Evolutionary conservation across 352 stramenopile species (phyloP).

Genomic region (Globisporangium sylvaticum): DNA sequence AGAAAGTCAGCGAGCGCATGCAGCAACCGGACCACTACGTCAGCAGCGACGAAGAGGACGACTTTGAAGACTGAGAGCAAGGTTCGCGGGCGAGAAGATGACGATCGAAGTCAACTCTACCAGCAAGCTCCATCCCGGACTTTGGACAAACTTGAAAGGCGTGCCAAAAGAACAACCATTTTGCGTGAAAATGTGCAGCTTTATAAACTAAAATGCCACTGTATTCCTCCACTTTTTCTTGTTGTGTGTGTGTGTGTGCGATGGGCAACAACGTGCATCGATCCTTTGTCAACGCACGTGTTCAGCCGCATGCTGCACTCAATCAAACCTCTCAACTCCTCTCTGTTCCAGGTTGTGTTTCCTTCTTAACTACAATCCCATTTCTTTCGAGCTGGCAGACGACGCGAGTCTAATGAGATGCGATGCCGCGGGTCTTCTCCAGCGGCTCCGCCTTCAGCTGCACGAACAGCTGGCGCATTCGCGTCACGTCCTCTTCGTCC

Average conservation of each 20-base stretch:
- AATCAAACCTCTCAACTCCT: no score
- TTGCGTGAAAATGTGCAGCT: conserved; percentile 5
- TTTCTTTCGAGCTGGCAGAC: neutral
- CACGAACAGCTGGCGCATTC: conserved; percentile 93
- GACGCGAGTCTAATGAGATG: conserved; percentile 31
- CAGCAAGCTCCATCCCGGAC: neutral
- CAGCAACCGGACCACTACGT: conserved; percentile 1
- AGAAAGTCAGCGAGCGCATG: conserved; percentile 4
- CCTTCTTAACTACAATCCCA: conserved; percentile 2
- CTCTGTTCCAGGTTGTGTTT: neutral
- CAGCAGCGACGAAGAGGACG: conserved; percentile 26
- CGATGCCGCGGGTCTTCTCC: conserved; percentile 66
- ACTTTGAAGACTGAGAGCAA: conserved; percentile 23
- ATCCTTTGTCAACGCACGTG: neutral
- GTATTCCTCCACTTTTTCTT: conserved; percentile 4
- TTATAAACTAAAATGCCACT: conserved; percentile 11
- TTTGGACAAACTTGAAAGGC: neutral
- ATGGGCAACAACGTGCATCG: neutral
- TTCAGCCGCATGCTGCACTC: no score
- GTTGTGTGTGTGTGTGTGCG: neutral
- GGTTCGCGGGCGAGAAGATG: neutral
- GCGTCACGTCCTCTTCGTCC: conserved; percentile 81
- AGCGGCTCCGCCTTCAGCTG: conserved; percentile 91
- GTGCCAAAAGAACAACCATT: conserved; percentile 1
- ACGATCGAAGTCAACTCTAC: conserved; percentile 15